These are phyloP conservation scores for Salvia miltiorrhiza DNA, from an alignment of 257 asterid species.

Conservation along the genomic window DNA sequence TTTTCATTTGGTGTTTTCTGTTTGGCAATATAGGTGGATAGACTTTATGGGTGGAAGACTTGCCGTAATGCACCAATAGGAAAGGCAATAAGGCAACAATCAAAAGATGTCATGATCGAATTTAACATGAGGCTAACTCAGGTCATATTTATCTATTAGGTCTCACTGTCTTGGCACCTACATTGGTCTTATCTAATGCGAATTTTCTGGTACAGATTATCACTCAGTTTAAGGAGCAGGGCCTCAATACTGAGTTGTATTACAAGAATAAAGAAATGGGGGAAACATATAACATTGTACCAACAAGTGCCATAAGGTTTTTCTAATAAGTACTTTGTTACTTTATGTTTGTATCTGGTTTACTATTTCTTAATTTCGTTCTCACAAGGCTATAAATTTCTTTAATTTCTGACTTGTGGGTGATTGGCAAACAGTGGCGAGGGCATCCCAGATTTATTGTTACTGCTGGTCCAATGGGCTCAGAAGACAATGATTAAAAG, in stretches of 20 bases:
- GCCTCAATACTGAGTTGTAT: conserved; percentile 87
- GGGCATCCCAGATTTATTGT: conserved; percentile 83
- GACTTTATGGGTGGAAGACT: conserved; percentile 84
- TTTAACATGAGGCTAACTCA: conserved; percentile 70
- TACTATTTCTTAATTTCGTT: not conserved
- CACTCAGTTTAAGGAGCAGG: conserved; percentile 88
- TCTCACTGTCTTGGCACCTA: not conserved
- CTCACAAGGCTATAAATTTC: not conserved
- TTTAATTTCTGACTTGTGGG: conserved; percentile 13
- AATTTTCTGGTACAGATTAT: conserved; percentile 45
- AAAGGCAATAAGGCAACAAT: conserved; percentile 78
- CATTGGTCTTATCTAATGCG: conserved; percentile 22
- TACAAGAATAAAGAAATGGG: conserved; percentile 87
- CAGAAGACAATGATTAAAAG: conserved; percentile 79
- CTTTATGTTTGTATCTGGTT: conserved; percentile 12
- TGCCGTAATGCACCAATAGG: conserved; percentile 75
- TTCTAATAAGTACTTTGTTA: conserved; percentile 17
- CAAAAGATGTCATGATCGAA: conserved; percentile 64
- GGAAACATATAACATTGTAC: conserved; percentile 81
- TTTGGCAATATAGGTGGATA: conserved; percentile 62
- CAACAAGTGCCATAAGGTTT: conserved; percentile 97
- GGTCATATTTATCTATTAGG: conserved; percentile 36
- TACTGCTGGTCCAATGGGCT: conserved; percentile 85
- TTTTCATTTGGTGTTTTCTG: conserved; percentile 4
- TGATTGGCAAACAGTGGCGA: conserved; percentile 65